Evolutionary conservation across 2,329 filamentous ascomycete species (phyloP).

Genomic region (Seiridium cupressi): DNA sequence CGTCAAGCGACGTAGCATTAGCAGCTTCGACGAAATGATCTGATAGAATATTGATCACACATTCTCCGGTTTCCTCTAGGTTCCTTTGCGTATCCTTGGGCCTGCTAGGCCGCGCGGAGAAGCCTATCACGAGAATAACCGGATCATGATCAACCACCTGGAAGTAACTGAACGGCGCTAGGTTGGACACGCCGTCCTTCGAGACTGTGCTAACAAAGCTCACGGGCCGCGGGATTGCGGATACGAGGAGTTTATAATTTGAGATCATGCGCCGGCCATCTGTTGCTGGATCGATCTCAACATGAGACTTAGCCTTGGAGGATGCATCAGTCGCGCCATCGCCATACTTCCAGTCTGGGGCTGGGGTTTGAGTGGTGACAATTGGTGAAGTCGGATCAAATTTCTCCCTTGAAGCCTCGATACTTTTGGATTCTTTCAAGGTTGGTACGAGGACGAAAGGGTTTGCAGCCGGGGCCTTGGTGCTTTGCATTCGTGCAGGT

Average conservation of each 20-base stretch:
- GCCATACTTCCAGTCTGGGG: background rate
- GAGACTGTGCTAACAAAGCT: constrained; percentile 3
- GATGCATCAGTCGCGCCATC: background rate
- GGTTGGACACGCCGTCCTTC: background rate
- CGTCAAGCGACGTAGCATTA: constrained; percentile 58
- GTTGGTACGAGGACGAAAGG: background rate
- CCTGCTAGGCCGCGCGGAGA: background rate
- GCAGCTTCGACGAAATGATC: constrained; percentile 63
- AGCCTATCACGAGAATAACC: constrained; percentile 35
- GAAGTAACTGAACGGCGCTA: constrained; percentile 42
- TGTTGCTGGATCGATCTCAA: background rate
- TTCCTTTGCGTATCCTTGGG: constrained; percentile 24
- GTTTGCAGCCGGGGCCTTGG: background rate
- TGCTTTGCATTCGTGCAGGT: background rate
- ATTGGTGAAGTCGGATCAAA: background rate
- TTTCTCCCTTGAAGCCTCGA: background rate
- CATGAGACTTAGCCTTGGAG: background rate
- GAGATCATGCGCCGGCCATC: background rate
- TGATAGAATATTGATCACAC: constrained; percentile 60
- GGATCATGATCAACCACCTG: constrained; percentile 63
- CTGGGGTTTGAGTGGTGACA: background rate
- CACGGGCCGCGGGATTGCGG: background rate
- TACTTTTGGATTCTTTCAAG: background rate
- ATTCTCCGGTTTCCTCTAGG: constrained; percentile 54
- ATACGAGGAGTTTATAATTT: constrained; percentile 1